Evolutionary conservation across 257 asterid species (phyloP).

Genomic region (Haberlea rhodopensis): DNA sequence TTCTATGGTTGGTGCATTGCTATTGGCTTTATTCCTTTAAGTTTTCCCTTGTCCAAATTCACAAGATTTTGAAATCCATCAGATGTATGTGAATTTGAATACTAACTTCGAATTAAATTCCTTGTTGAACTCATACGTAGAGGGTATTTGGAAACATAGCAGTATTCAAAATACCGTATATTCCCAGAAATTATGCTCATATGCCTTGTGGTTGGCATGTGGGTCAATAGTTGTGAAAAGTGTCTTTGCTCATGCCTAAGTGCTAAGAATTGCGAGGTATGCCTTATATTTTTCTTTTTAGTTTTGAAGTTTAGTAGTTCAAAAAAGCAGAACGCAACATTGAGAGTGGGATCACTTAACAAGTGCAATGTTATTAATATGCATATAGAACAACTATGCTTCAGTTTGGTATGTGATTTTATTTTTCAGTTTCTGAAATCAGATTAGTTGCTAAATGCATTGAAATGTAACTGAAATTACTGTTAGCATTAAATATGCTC

Average conservation of each 20-base stretch:
- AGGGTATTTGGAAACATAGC: no score
- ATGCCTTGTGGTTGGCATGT: background rate
- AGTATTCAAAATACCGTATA: background rate
- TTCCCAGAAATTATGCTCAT: background rate
- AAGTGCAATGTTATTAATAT: background rate
- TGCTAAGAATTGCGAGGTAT: background rate
- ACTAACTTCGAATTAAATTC: constrained; percentile 10
- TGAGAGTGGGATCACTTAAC: constrained; percentile 11
- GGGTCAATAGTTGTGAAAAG: constrained; percentile 11
- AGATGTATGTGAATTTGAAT: no score
- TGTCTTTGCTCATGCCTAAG: no score
- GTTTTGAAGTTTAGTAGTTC: no score
- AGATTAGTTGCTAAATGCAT: constrained; percentile 7
- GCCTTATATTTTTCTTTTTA: no score
- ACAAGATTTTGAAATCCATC: background rate
- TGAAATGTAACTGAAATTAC: constrained; percentile 8
- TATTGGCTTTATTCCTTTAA: no score
- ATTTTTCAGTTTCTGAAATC: constrained; percentile 8
- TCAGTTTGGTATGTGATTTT: background rate
- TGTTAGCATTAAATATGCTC: background rate
- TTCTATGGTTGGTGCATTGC: no score
- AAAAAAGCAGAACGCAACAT: constrained; percentile 4
- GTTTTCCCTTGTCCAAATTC: background rate
- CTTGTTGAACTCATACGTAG: no score
- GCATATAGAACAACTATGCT: background rate